A percentile compares a stretch with the other conserved stretches of the same genome.
Evolutionary conservation across 352 stramenopile species (phyloP).

Genomic region (Phytophthora agathidicida): DNA sequence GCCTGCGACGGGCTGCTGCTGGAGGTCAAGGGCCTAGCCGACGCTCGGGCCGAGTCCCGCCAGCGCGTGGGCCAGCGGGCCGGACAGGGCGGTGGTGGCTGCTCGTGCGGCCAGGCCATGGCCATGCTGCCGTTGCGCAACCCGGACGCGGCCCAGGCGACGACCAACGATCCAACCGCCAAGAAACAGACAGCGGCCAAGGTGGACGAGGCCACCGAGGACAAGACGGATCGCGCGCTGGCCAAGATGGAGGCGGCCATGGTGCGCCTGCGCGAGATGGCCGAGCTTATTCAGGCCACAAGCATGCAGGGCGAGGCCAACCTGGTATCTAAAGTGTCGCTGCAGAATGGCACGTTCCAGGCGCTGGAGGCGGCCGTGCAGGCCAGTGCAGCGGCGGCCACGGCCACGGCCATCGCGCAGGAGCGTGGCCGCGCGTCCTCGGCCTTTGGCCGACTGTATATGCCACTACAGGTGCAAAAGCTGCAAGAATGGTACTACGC

Average conservation of each 20-base stretch:
- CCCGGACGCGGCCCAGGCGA: conserved; percentile 20
- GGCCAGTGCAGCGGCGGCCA: conserved; percentile 63
- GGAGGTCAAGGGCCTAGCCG: conserved; percentile 76
- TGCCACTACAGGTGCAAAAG: conserved; percentile 77
- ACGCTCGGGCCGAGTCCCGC: conserved; percentile 56
- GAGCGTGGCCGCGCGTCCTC: conserved; percentile 62
- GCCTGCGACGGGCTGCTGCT: conserved; percentile 78
- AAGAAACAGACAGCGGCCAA: conserved; percentile 8
- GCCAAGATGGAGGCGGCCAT: conserved; percentile 80
- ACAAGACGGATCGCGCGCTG: conserved; percentile 80
- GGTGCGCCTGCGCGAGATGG: conserved; percentile 71
- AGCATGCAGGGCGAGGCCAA: conserved; percentile 88
- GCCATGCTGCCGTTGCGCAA: conserved; percentile 59
- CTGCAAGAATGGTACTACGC: conserved; percentile 86
- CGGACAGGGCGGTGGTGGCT: conserved; percentile 42
- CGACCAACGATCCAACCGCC: not conserved
- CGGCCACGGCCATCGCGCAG: conserved; percentile 74
- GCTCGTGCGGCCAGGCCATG: conserved; percentile 64
- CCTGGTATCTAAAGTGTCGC: conserved; percentile 74
- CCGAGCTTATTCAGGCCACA: conserved; percentile 81
- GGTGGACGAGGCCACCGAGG: conserved; percentile 71
- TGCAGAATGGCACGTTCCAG: conserved; percentile 64
- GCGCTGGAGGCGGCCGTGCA: conserved; percentile 65
- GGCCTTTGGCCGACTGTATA: conserved; percentile 58
- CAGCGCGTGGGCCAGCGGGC: conserved; percentile 45